Conservation (phyloP, 2,329 filamentous ascomycete species). For the Colletotrichum lindemuthianum region DNA sequence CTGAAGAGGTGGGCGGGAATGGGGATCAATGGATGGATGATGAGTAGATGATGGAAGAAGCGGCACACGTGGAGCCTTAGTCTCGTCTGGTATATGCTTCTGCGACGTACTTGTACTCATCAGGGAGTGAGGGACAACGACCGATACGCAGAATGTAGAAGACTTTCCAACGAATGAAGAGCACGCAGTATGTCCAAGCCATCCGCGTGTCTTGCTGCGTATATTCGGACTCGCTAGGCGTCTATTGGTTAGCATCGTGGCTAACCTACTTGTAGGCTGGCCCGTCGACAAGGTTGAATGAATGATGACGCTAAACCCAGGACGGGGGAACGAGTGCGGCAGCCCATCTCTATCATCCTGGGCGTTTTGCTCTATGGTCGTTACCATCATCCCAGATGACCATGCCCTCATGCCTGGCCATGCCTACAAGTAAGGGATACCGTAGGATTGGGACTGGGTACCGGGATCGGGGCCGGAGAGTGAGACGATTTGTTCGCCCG, state of each 20-base stretch:
- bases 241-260: conserved; percentile 4
- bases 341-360: neutral
- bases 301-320: neutral
- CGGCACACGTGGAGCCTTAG: neutral
- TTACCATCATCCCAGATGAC: no score
- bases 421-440: neutral
- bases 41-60: conserved; percentile 8
- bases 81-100: neutral
- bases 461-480: neutral
- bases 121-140: no score
- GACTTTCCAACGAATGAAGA: no score
- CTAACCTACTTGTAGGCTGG: conserved; percentile 5
- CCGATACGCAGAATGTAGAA: no score
- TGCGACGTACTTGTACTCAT: no score
- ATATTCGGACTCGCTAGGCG: no score
- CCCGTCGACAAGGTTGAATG: neutral
- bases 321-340: conserved; percentile 9
- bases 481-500: conserved; percentile 27
- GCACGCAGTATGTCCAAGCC: no score
- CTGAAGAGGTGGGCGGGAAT: neutral
- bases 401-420: no score
- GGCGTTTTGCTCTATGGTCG: neutral
- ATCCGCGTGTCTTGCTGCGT: no score
- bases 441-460: neutral
- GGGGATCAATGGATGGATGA: conserved; percentile 19